Conservation (phyloP, 768 basidiomycete genomes). For the Boletus subcaerulescens region DNA sequence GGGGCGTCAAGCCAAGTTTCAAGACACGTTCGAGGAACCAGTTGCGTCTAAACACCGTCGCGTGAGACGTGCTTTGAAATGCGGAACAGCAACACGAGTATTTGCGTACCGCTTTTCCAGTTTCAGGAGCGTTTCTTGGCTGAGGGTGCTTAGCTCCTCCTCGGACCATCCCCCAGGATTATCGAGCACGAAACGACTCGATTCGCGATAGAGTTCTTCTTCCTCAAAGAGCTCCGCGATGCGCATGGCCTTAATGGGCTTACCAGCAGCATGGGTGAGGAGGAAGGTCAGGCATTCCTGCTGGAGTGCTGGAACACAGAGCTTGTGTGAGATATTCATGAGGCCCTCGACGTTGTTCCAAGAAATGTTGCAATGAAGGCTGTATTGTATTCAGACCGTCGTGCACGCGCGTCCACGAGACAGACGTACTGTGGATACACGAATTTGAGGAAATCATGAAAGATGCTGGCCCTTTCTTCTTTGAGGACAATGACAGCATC, state of each 20-base stretch:
- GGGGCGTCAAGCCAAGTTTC: constrained; percentile 81
- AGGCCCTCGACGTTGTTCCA: constrained; percentile 94
- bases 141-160: constrained; percentile 77
- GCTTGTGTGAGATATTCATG: constrained; percentile 88
- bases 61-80: not conserved
- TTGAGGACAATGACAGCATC: constrained; percentile 88
- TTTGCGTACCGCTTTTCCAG: constrained; percentile 72
- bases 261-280: constrained; percentile 88
- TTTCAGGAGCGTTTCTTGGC: constrained; percentile 79
- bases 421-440: constrained; percentile 84
- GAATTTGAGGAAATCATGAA: constrained; percentile 92
- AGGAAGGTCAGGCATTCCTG: constrained; percentile 83
- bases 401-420: not conserved
- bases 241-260: constrained; percentile 88
- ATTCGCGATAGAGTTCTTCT: constrained; percentile 86
- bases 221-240: constrained; percentile 90
- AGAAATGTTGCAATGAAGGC: constrained; percentile 87
- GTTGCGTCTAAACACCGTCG: constrained; percentile 50
- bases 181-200: constrained; percentile 88
- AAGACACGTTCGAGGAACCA: constrained; percentile 96
- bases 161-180: constrained; percentile 86
- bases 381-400: constrained; percentile 26
- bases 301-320: constrained; percentile 79
- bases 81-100: no score
- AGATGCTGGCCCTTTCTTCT: constrained; percentile 85